phyloP scores from a whole-genome alignment of 495 filamentous ascomycete species.

The Penicillium macrosclerotiorum region DNA sequence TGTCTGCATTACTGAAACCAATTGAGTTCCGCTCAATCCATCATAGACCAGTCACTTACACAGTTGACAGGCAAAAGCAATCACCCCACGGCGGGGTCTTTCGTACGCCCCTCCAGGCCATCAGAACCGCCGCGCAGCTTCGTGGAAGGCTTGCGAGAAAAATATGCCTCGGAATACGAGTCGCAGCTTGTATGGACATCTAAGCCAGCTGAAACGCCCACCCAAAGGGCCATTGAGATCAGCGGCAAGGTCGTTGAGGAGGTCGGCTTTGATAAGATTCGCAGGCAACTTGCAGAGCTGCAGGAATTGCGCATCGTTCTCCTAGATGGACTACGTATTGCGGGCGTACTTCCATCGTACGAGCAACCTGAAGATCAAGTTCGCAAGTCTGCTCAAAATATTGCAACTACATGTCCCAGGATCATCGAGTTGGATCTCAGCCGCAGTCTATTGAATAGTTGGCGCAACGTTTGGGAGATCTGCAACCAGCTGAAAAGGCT shows the following conservation, averaged over 20 bases:
- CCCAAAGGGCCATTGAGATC: slow-evolving; percentile 58
- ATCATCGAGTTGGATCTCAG: slow-evolving; percentile 84
- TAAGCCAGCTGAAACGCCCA: slow-evolving; percentile 18
- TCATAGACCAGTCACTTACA: slow-evolving; percentile 7
- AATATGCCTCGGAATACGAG: slow-evolving; percentile 68
- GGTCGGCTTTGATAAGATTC: slow-evolving; percentile 93
- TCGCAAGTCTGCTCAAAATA: slow-evolving; percentile 23
- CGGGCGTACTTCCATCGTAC: slow-evolving; percentile 32
- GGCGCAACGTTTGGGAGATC: slow-evolving; percentile 64
- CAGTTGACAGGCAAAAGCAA: slow-evolving; percentile 58
- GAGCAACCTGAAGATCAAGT: slow-evolving; percentile 33
- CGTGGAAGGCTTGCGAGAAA: slow-evolving; percentile 73
- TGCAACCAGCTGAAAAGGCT: slow-evolving; percentile 64
- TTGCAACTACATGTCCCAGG: slow-evolving; percentile 48
- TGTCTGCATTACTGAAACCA: slow-evolving; percentile 49
- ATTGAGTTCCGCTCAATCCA: too few relatives aligned
- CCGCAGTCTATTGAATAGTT: slow-evolving; percentile 71
- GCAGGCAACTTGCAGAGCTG: slow-evolving; percentile 71
- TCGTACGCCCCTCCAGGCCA: slow-evolving; percentile 74
- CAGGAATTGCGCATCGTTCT: slow-evolving; percentile 76
- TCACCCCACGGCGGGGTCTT: slow-evolving; percentile 71
- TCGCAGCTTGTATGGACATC: slow-evolving; percentile 7
- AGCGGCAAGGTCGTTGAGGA: slow-evolving; percentile 90
- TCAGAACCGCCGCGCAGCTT: slow-evolving; percentile 67
- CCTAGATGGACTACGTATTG: slow-evolving; percentile 70